Evolutionary conservation across 768 basidiomycete genomes (phyloP).

Genomic region (Xanthoconium purpureum): DNA sequence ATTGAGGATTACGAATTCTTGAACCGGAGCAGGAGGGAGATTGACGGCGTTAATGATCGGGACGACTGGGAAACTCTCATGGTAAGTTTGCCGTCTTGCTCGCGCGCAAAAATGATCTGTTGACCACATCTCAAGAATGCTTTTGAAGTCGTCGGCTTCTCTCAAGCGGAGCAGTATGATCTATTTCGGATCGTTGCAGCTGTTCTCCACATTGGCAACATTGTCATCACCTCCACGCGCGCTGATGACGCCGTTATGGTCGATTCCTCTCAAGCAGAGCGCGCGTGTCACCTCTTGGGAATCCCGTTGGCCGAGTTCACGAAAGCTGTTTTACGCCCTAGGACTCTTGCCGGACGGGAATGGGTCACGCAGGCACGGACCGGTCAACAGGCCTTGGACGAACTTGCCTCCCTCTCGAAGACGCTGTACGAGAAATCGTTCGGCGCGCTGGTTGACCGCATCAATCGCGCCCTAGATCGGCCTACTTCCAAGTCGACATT

Average conservation of each 20-base stretch:
- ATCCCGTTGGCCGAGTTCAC: conserved; percentile 85
- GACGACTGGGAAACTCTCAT: conserved; percentile 83
- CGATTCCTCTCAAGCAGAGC: conserved; percentile 82
- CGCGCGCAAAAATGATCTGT: background rate
- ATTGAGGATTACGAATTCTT: conserved; percentile 88
- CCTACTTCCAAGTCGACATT: conserved; percentile 90
- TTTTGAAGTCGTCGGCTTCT: conserved; percentile 87
- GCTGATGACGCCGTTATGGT: conserved; percentile 78
- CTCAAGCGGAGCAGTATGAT: conserved; percentile 78
- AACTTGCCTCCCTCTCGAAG: conserved; percentile 88
- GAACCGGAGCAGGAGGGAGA: conserved; percentile 82
- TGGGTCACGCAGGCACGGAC: conserved; percentile 96
- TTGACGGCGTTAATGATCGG: conserved; percentile 93
- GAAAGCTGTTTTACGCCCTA: conserved; percentile 83
- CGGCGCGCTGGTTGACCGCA: conserved; percentile 87
- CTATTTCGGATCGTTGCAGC: conserved; percentile 93
- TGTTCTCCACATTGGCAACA: conserved; percentile 94
- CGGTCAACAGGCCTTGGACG: conserved; percentile 87
- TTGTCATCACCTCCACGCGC: conserved; percentile 72
- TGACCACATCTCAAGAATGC: conserved; percentile 51
- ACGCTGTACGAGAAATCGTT: conserved; percentile 97
- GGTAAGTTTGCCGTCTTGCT: conserved; percentile 37
- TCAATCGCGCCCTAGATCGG: conserved; percentile 91
- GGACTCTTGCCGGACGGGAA: conserved; percentile 90
- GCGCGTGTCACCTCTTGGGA: conserved; percentile 87